Conservation (phyloP, 169 alveolate genomes). For the Plasmodium gaboni region DNA sequence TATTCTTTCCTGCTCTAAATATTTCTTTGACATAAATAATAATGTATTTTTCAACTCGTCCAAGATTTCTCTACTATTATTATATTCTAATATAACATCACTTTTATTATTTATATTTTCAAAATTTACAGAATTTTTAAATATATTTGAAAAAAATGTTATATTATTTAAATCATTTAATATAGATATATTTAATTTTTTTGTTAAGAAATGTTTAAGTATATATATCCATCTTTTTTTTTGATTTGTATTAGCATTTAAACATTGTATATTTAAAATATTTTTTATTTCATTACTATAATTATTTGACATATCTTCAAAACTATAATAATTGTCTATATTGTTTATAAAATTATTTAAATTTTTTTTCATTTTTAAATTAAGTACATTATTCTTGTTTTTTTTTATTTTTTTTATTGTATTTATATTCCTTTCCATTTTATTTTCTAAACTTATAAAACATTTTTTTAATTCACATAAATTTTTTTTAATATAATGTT, state of each 20-base stretch:
- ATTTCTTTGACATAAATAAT: constrained; percentile 12
- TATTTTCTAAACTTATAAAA: constrained; percentile 12
- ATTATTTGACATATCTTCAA: constrained; percentile 68
- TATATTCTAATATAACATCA: constrained; percentile 14
- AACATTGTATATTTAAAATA: constrained; percentile 47
- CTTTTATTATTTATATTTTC: background rate
- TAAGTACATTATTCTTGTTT: too few relatives aligned
- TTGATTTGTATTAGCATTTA: constrained; percentile 61
- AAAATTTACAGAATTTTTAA: constrained; percentile 16
- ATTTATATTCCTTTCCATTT: constrained; percentile 9
- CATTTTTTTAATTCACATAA: constrained; percentile 12
- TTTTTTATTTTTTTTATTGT: too few relatives aligned
- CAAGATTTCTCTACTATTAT: constrained; percentile 30
- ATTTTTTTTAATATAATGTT: constrained; percentile 8
- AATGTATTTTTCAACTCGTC: constrained; percentile 18
- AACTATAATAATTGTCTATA: constrained; percentile 35
- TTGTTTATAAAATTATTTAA: constrained; percentile 26
- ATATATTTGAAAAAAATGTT: constrained; percentile 40
- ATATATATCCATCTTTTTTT: constrained; percentile 75
- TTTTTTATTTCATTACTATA: constrained; percentile 38
- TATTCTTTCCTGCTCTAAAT: background rate
- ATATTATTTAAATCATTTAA: constrained; percentile 26
- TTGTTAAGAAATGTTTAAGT: constrained; percentile 56
- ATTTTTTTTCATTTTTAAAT: constrained; percentile 6
- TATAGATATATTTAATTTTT: constrained; percentile 41